These are phyloP conservation scores for Platanthera guangdongensis DNA, from an alignment of 106 monocot genomes.

Conservation along the genomic window DNA sequence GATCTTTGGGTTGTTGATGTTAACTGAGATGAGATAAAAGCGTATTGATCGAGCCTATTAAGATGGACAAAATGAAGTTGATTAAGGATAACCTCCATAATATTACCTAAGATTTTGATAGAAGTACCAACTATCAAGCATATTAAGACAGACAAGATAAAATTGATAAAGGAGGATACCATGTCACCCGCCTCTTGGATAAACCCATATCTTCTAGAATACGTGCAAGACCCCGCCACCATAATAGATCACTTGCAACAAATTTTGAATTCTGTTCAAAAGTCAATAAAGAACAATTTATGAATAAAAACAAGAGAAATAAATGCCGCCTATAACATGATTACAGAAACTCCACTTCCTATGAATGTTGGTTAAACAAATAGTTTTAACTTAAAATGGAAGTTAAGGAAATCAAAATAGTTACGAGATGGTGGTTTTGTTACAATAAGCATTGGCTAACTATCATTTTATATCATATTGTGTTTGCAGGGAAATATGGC, in stretches of 20 bases:
- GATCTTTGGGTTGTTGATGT: too few relatives aligned
- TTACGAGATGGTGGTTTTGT: too few relatives aligned
- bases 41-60: too few relatives aligned
- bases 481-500: too few relatives aligned
- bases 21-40: too few relatives aligned
- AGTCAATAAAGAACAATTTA: constrained; percentile 4
- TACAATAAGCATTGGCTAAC: too few relatives aligned
- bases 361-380: not conserved
- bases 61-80: too few relatives aligned
- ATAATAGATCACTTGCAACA: constrained; percentile 40
- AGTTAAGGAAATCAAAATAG: not conserved
- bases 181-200: constrained; percentile 53
- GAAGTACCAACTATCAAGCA: not conserved
- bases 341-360: not conserved
- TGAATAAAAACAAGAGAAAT: not conserved
- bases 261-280: constrained; percentile 47
- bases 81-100: too few relatives aligned
- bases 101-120: not conserved
- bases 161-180: constrained; percentile 26
- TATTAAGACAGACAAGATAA: not conserved
- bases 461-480: too few relatives aligned
- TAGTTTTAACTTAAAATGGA: not conserved
- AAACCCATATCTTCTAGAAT: constrained; percentile 61
- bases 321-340: not conserved
- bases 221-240: constrained; percentile 90